A percentile compares a stretch with the other conserved stretches of the same genome.
phyloP scores from a whole-genome alignment of 371 early-diverging fungal species.

The Haplosporangium sp. region DNA sequence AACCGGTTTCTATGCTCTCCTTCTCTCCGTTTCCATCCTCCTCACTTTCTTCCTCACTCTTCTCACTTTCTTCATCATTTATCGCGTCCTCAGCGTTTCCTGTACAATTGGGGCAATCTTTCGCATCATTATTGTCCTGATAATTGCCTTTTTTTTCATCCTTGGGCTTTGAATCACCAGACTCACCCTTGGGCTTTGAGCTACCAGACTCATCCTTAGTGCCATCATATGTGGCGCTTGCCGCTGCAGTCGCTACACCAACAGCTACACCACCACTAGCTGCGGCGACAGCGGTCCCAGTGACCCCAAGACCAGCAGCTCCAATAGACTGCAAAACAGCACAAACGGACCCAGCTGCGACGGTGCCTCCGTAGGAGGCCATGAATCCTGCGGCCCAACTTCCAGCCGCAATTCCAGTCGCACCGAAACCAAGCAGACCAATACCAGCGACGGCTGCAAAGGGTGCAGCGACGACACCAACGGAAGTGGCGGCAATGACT shows the following conservation, averaged over 20 bases:
- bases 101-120: not conserved
- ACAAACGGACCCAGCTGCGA: constrained; percentile 14
- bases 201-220: not conserved
- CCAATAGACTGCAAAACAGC: constrained; percentile 31
- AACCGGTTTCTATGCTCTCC: not conserved
- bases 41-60: not conserved
- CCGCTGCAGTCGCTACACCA: not conserved
- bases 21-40: not conserved
- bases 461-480: not conserved
- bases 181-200: not conserved
- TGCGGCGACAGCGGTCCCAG: not conserved
- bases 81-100: not conserved
- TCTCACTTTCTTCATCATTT: not conserved
- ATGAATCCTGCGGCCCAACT: constrained; percentile 20
- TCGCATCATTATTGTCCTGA: no score
- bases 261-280: not conserved
- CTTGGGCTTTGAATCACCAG: not conserved
- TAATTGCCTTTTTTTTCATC: not conserved
- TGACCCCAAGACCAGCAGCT: constrained; percentile 5
- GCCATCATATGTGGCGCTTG: not conserved
- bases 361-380: constrained; percentile 27
- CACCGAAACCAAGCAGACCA: constrained; percentile 1
- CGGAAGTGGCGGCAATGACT: not conserved
- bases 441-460: not conserved
- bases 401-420: constrained; percentile 12